Conservation (phyloP, 768 basidiomycete genomes). For the Phylloporus sp. region DNA sequence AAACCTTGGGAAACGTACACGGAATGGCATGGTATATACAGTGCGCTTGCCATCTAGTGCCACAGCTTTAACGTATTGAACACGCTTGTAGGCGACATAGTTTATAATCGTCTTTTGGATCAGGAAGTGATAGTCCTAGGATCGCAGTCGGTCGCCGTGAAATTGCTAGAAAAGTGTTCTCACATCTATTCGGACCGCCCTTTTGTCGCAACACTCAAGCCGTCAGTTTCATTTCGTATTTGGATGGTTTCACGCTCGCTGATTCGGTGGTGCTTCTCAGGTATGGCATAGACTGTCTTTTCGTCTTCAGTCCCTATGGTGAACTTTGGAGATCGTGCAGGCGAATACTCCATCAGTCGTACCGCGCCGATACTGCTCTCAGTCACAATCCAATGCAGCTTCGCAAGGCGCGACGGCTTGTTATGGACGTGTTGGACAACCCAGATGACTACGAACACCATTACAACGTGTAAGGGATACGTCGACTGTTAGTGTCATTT, state of each 20-base stretch:
- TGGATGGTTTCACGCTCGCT: too few relatives aligned
- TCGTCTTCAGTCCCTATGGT: constrained; percentile 5
- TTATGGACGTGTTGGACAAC: background rate
- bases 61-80: background rate
- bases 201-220: background rate
- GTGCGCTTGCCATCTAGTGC: background rate
- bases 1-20: background rate
- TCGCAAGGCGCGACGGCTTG: background rate
- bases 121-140: background rate
- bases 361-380: background rate
- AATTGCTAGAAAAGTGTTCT: background rate
- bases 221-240: background rate
- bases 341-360: constrained; percentile 6
- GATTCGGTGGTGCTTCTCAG: background rate
- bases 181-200: background rate
- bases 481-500: too few relatives aligned
- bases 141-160: background rate
- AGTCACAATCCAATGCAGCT: background rate
- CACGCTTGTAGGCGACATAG: background rate
- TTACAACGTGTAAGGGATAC: background rate
- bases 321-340: constrained; percentile 3
- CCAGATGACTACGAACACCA: background rate
- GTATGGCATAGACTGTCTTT: constrained; percentile 5
- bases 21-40: background rate
- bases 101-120: background rate